A percentile compares a stretch with the other conserved stretches of the same genome.
phyloP scores from a whole-genome alignment of 2,329 filamentous ascomycete species.

The Elsinoe arachidis region DNA sequence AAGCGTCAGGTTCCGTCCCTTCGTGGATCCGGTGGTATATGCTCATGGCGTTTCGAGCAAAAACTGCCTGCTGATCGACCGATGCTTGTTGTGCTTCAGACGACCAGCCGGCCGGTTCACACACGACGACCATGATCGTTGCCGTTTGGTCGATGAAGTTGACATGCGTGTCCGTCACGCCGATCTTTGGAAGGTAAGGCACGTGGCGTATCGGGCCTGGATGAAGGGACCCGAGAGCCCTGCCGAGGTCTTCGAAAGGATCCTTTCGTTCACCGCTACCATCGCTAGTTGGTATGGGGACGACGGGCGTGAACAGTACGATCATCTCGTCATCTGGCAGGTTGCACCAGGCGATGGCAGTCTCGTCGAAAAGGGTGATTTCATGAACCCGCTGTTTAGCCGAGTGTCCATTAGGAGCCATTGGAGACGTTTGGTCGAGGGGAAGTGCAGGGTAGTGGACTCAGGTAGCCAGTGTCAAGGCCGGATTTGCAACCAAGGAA shows the following conservation, averaged over 20 bases:
- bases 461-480: not conserved
- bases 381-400: conserved; percentile 7
- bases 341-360: conserved; percentile 13
- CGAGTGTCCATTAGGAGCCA: not conserved
- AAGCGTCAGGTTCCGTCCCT: conserved; percentile 7
- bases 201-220: conserved; percentile 57
- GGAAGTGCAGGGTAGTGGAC: not conserved
- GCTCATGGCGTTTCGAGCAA: not conserved
- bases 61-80: not conserved
- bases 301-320: conserved; percentile 38
- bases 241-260: conserved; percentile 64
- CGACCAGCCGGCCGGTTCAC: conserved; percentile 20
- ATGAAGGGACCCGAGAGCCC: conserved; percentile 52
- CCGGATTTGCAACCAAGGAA: not conserved
- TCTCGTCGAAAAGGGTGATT: conserved; percentile 9
- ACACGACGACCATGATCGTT: conserved; percentile 53
- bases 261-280: conserved; percentile 44
- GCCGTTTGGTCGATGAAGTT: conserved; percentile 54
- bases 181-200: conserved; percentile 56
- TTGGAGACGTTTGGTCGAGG: not conserved
- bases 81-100: not conserved
- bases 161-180: conserved; percentile 56
- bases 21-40: conserved; percentile 7
- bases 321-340: conserved; percentile 33
- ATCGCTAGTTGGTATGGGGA: conserved; percentile 26